Percentiles rank a stretch among this genome's conserved stretches.
Evolutionary conservation across 2,329 filamentous ascomycete genomes (phyloP).

Genomic region (Paradendryphiella salina): DNA sequence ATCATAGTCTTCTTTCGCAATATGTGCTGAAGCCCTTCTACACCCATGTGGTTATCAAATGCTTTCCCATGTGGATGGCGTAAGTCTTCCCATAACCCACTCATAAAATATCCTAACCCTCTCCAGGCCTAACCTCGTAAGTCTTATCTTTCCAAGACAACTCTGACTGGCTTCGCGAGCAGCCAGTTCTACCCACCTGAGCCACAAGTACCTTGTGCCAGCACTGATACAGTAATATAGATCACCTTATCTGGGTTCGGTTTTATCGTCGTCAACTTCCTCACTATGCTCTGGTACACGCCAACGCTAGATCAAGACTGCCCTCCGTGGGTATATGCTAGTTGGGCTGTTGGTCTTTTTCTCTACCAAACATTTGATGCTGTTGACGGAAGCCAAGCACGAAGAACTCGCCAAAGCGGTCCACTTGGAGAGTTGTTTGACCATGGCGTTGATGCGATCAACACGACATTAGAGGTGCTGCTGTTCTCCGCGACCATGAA

Average conservation of each 20-base stretch:
- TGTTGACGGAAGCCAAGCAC: slow-evolving; percentile 89
- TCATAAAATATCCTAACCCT: slow-evolving; percentile 26
- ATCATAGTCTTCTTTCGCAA: slow-evolving; percentile 85
- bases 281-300: slow-evolving; percentile 94
- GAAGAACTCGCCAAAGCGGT: slow-evolving; percentile 88
- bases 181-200: background rate
- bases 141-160: slow-evolving; percentile 14
- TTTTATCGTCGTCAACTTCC: slow-evolving; percentile 85
- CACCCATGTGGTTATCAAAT: slow-evolving; percentile 88
- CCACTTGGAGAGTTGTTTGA: slow-evolving; percentile 96
- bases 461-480: slow-evolving; percentile 90
- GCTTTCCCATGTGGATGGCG: slow-evolving; percentile 95
- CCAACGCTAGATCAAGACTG: slow-evolving; percentile 93
- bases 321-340: slow-evolving; percentile 91
- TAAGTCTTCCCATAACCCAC: slow-evolving; percentile 49
- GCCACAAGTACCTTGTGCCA: slow-evolving; percentile 3
- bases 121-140: slow-evolving; percentile 45
- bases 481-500: slow-evolving; percentile 93
- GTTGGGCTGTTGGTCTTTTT: slow-evolving; percentile 87
- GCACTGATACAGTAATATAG: slow-evolving; percentile 38
- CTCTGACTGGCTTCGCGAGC: background rate
- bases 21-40: slow-evolving; percentile 99
- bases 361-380: slow-evolving; percentile 98
- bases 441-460: slow-evolving; percentile 92
- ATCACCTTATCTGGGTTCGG: slow-evolving; percentile 90